Evolutionary conservation across 768 basidiomycete genomes (phyloP).

Genomic region (Pleurotus pulmonarius): DNA sequence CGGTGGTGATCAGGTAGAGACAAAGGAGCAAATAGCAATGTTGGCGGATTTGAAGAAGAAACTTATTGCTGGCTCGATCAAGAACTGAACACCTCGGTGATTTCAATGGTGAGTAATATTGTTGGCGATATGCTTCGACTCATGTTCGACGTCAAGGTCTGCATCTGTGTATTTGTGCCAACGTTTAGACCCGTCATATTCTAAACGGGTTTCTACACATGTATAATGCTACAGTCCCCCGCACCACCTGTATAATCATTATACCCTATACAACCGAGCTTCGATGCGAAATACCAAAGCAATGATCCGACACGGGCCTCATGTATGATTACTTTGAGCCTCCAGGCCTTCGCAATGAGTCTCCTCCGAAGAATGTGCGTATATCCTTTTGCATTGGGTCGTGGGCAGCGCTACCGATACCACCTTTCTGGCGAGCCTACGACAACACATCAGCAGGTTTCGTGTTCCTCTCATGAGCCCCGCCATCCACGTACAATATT

Average conservation of each 20-base stretch:
- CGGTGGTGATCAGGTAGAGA: background rate
- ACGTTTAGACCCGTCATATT: no score
- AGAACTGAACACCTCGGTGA: background rate
- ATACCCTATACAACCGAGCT: no score
- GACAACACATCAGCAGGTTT: background rate
- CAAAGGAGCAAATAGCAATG: background rate
- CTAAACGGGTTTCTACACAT: no score
- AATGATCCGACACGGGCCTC: no score
- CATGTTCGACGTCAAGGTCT: no score
- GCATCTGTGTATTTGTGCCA: no score
- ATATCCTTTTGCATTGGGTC: slow-evolving; percentile 78
- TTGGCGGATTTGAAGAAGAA: background rate
- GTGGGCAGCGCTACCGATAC: slow-evolving; percentile 65
- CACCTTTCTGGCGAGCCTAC: slow-evolving; percentile 64
- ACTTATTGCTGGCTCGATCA: background rate
- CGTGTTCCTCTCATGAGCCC: background rate
- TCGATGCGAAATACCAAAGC: no score
- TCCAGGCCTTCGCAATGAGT: slow-evolving; percentile 1
- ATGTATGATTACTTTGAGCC: background rate
- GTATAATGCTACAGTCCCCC: no score
- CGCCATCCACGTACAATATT: slow-evolving; percentile 44
- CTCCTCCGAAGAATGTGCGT: slow-evolving; percentile 63
- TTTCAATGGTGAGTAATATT: background rate
- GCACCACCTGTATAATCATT: no score
- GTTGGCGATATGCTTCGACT: no score